Evolutionary conservation across 1,284 basidiomycete species (phyloP).

Genomic region (Ustilago bromivora): DNA sequence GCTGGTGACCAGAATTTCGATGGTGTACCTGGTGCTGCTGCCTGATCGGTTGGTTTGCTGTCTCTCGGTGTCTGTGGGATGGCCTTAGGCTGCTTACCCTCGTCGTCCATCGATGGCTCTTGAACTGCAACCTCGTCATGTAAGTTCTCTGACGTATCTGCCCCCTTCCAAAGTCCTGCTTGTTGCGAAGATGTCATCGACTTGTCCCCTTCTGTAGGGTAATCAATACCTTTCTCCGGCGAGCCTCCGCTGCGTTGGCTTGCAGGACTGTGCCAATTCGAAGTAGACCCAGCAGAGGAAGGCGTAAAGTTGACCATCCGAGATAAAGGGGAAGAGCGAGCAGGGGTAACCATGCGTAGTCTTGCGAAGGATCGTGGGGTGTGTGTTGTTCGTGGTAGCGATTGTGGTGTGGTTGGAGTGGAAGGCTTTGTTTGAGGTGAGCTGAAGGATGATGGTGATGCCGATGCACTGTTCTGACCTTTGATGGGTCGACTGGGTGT

Average conservation of each 20-base stretch:
- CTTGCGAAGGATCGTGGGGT: slow-evolving; percentile 27
- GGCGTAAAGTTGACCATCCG: slow-evolving; percentile 36
- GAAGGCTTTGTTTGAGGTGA: neutral
- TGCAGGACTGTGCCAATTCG: slow-evolving; percentile 28
- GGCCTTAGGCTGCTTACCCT: too few species aligned
- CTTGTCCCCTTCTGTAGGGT: too few species aligned
- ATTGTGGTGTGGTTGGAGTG: slow-evolving; percentile 7
- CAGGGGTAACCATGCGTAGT: slow-evolving; percentile 31
- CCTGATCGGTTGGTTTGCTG: neutral
- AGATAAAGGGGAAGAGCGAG: slow-evolving; percentile 32
- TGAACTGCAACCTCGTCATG: too few species aligned
- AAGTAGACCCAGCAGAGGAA: slow-evolving; percentile 11
- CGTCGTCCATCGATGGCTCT: too few species aligned
- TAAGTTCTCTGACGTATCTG: too few species aligned
- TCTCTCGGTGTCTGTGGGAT: slow-evolving; percentile 15
- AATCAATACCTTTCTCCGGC: neutral
- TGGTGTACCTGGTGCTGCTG: neutral
- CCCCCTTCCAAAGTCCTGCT: too few species aligned
- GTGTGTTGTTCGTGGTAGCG: slow-evolving; percentile 8
- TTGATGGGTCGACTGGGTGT: neutral
- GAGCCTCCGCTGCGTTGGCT: slow-evolving; percentile 6
- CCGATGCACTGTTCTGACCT: neutral
- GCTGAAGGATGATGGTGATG: neutral
- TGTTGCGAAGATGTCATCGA: too few species aligned
- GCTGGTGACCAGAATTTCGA: slow-evolving; percentile 29